Base-by-base conservation (phyloP, 768 basidiomycete species). In the Rhodocollybia butyracea region DNA sequence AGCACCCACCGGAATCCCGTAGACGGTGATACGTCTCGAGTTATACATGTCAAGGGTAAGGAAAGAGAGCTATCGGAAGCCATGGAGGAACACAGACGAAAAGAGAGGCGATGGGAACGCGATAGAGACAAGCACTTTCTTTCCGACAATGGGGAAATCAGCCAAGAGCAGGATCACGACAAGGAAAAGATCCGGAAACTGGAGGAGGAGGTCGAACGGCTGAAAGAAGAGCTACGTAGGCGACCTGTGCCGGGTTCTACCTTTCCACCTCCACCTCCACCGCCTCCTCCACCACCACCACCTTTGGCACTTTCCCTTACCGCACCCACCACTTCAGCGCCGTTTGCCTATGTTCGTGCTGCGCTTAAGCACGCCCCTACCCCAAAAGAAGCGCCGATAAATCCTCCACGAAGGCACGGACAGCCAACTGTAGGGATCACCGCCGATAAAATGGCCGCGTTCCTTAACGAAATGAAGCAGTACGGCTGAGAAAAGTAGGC, bases 361-460 rank as follows among this genome's bases (percentile, higher is more conserved):
- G 74, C 81, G 13, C 74, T 91, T 21, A 86, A 84, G 48, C 81
- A 76, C 26, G 76, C 78, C 5, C 75, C 72, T 1, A 63, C 71
- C 1, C 88, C 88, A 0, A 71, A 78, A 17, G 88, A 89, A 66
- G 82, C 82, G 0, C 85, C 88, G 1, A 89, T 89, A 52, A 88
- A 87, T 61, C 70, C 75, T 17, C 63, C 69, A 13, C 58, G 64
- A 1, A 76, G 73, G 34, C 80, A 78, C 13, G 86, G 85, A 6
- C 79, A 81, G 55, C 85, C 89, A 0, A 83, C 86, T 0, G 74
- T 91, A 11, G 86, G 86, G n/a, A 76, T 92, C 10, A 79, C 88
- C 0, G 78, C 85, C 2, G 90, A 91, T 58, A 88, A 91, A 66
- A 90, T 92, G 87, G 86, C 86, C 0, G 88, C 85, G 1, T 92